Evolutionary conservation across 306 rosid genomes (phyloP).

Genomic region (Cucumis sativus): DNA sequence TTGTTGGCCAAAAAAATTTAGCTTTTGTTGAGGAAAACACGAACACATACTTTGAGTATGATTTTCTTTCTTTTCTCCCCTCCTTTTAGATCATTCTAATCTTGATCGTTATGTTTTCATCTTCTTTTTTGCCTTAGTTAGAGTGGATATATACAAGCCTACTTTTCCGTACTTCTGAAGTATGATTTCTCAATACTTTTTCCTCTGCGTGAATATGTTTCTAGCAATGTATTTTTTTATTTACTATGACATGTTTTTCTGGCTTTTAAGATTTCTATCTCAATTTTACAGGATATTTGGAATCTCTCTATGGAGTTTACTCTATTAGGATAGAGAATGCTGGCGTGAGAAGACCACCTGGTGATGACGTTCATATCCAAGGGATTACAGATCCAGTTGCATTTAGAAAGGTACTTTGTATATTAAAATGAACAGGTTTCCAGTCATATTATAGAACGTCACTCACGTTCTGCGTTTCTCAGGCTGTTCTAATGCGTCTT

Average conservation of each 20-base stretch:
- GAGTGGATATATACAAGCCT: not conserved
- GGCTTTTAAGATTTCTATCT: not conserved
- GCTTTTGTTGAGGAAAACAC: too few species aligned
- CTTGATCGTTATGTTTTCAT: too few species aligned
- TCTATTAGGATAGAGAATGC: slow-evolving; percentile 73
- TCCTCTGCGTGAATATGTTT: not conserved
- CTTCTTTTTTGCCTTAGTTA: not conserved
- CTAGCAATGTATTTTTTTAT: not conserved
- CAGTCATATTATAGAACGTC: not conserved
- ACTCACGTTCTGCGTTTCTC: slow-evolving; percentile 16
- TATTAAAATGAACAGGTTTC: not conserved
- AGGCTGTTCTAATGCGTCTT: slow-evolving; percentile 74
- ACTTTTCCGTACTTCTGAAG: not conserved
- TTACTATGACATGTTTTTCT: not conserved
- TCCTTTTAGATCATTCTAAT: too few species aligned
- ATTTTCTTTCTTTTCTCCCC: too few species aligned
- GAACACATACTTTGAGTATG: too few species aligned
- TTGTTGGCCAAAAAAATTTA: too few species aligned
- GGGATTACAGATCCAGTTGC: slow-evolving; percentile 79
- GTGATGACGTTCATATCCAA: slow-evolving; percentile 83
- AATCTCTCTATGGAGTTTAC: slow-evolving; percentile 69
- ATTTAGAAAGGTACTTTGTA: slow-evolving; percentile 56
- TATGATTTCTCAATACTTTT: not conserved
- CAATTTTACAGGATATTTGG: slow-evolving; percentile 55
- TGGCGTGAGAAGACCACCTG: slow-evolving; percentile 79